A percentile compares a stretch with the other conserved stretches of the same genome.
phyloP scores from a whole-genome alignment of 2,329 filamentous ascomycete species.

The Pseudogymnoascus sp. region DNA sequence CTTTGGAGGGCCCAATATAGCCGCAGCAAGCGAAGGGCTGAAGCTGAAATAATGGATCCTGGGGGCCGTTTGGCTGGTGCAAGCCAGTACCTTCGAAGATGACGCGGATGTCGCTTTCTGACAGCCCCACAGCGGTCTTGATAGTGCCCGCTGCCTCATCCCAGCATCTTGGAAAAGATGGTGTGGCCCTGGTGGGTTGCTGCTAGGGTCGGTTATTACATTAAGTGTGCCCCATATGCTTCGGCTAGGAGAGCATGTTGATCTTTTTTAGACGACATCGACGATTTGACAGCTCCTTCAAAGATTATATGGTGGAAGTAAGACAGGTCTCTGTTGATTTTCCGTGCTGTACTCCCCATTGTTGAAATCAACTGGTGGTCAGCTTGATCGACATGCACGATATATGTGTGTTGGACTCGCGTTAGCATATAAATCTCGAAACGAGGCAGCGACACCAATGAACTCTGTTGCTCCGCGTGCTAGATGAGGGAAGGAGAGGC shows the following conservation, averaged over 20 bases:
- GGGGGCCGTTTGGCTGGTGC: background rate
- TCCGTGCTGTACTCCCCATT: background rate
- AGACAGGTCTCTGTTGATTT: background rate
- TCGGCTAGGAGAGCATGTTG: background rate
- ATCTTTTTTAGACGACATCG: background rate
- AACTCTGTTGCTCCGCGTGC: background rate
- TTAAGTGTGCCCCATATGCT: background rate
- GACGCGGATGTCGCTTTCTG: background rate
- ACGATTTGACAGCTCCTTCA: background rate
- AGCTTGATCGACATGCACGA: background rate
- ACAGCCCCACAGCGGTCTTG: background rate
- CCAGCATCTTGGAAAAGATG: background rate
- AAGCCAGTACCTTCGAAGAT: background rate
- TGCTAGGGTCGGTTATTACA: slow-evolving; percentile 2
- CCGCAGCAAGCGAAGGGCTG: background rate
- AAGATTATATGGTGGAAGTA: background rate
- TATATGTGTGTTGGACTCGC: background rate
- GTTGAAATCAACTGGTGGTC: background rate
- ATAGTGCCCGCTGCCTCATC: slow-evolving; percentile 1
- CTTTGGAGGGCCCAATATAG: background rate
- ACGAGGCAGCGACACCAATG: background rate
- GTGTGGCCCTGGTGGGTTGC: background rate
- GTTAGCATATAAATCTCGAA: background rate
- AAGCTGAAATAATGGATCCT: background rate
- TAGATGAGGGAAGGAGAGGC: background rate